A percentile compares a stretch with the other conserved stretches of the same genome.
Conservation (phyloP, 2,329 filamentous ascomycete species). For the Pseudogymnoascus sp. region DNA sequence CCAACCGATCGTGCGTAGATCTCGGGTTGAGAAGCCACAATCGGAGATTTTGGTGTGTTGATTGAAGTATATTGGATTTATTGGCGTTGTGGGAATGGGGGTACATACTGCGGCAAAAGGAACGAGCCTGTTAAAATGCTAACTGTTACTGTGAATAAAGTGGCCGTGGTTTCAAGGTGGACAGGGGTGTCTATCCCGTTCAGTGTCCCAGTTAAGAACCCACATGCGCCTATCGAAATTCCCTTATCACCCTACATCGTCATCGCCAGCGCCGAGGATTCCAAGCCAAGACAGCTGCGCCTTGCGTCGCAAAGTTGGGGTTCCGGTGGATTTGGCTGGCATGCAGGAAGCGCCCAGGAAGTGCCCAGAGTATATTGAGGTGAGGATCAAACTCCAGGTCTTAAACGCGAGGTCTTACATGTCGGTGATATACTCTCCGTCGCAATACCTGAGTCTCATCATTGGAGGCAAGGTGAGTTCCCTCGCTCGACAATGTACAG, state of each 20-base stretch:
- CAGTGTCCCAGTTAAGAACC: background rate
- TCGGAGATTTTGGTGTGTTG: background rate
- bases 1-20: background rate
- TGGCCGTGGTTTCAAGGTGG: constrained; percentile 4
- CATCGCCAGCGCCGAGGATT: background rate
- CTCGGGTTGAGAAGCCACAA: background rate
- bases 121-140: background rate
- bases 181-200: constrained; percentile 1
- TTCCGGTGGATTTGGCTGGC: background rate
- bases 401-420: background rate
- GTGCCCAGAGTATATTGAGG: background rate
- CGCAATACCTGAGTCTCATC: background rate
- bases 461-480: background rate
- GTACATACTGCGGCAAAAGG: background rate
- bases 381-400: background rate
- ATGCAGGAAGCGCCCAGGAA: background rate
- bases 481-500: background rate
- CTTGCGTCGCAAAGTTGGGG: background rate
- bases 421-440: background rate
- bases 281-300: background rate
- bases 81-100: background rate
- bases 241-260: background rate
- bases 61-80: background rate
- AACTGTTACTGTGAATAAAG: background rate
- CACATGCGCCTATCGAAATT: constrained; percentile 1